Conservation (phyloP, 306 rosid species). For the Medicago ruthenica region DNA sequence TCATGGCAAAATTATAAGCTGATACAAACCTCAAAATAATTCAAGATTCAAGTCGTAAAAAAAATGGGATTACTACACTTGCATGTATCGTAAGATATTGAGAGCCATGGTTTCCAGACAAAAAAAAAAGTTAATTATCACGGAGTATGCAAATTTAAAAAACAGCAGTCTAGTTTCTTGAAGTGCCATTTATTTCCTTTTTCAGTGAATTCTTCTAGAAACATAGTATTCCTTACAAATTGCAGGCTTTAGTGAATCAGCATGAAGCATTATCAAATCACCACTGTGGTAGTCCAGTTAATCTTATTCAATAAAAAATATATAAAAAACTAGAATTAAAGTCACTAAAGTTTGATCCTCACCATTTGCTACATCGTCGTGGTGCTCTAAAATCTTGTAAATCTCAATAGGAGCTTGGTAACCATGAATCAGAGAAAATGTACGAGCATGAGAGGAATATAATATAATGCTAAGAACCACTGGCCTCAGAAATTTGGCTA, state of each 20-base stretch:
- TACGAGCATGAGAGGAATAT: conserved; percentile 89
- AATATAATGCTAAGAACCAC: conserved; percentile 78
- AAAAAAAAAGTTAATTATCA: no score
- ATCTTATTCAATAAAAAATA: conserved; percentile 4
- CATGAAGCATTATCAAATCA: conserved; percentile 3
- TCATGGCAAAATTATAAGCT: neutral
- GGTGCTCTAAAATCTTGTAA: conserved; percentile 90
- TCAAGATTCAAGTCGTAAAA: neutral
- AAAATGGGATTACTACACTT: neutral
- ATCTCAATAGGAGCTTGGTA: conserved; percentile 91
- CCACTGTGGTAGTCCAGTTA: conserved; percentile 1
- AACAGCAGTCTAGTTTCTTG: neutral
- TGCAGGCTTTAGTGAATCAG: conserved; percentile 11
- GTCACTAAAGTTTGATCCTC: conserved; percentile 39
- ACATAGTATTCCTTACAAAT: conserved; percentile 9
- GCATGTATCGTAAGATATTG: no score
- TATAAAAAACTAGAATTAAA: conserved; percentile 1
- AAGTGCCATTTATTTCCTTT: conserved; percentile 5
- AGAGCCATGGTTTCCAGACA: no score
- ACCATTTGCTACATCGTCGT: conserved; percentile 73
- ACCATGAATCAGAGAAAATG: conserved; percentile 91
- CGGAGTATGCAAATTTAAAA: no score
- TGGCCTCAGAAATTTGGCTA: conserved; percentile 81
- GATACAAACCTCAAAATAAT: neutral
- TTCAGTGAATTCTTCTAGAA: neutral